Base-by-base conservation (phyloP, 1,284 basidiomycete genomes). In the Pseudozyma tsukubaensis region DNA sequence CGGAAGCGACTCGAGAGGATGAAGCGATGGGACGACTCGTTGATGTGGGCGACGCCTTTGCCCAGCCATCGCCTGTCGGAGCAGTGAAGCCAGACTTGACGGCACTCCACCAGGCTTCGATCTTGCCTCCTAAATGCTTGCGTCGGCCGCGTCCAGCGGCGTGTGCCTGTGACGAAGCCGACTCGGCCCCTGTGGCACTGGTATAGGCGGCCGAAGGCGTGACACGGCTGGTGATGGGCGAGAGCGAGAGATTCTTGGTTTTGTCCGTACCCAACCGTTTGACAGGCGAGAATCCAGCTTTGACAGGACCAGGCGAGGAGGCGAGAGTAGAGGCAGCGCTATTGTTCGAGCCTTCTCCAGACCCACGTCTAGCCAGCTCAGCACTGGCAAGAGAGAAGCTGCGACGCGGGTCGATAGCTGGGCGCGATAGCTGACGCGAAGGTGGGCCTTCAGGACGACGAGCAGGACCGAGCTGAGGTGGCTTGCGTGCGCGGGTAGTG, bases 71-170 rank as follows among this genome's bases (percentile, higher is more conserved):
- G 18, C 60, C 54, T 0, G 64, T 44, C 1, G 65, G 61, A 47
- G 43, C 68, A 12, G 64, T 73, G 53, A 82, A 82, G 42, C 78
- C 78, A 7, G 79, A 74, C 70, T 82, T 82, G 70, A 82, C 80
- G 6, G 80, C 79, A 50, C 75, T 78, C 80, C 80, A 82, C 80
- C 80, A 82, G 3, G 79, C 77, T 40, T 82, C 80, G 56, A 82
- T 81, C 65, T 81, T 80, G 59, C 67, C 61, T 21, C 79, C 77
- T n/a, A 82, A 62, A 49, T 78, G 64, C 51, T 72, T 74, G 18
- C 71, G 61, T 29, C 71, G 63, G 37, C 73, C 63, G 3, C 78
- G 65, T 34, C 65, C 63, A 24, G 67, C 65, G 16, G 64, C 59
- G 24, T 67, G 64, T 9, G 70, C 64, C 11, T 72, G 69, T 9